These are phyloP conservation scores for Alternaria arbusti DNA, from an alignment of 2,329 filamentous ascomycete genomes.

Conservation along the genomic window DNA sequence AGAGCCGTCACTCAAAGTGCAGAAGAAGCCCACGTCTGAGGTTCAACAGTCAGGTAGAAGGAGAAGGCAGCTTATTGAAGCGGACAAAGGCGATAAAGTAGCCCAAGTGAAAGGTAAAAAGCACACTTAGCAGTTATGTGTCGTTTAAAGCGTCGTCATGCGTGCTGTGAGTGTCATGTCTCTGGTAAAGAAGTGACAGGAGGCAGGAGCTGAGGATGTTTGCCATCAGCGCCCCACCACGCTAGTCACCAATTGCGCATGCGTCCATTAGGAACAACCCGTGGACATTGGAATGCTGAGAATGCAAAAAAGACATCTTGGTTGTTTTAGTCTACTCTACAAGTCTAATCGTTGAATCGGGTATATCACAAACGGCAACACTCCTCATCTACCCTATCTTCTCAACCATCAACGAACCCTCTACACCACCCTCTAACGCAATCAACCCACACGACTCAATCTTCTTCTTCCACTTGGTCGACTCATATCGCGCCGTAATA, in stretches of 20 bases:
- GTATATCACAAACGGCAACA: not conserved
- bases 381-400: constrained; percentile 15
- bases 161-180: not conserved
- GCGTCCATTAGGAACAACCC: not conserved
- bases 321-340: not conserved
- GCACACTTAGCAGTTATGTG: too few relatives aligned
- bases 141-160: not conserved
- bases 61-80: not conserved
- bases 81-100: not conserved
- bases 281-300: not conserved
- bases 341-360: not conserved
- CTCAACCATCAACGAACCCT: constrained; percentile 30
- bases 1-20: not conserved
- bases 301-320: not conserved
- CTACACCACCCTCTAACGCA: constrained; percentile 28
- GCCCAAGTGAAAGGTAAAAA: accelerated
- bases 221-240: not conserved
- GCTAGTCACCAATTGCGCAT: not conserved
- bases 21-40: not conserved
- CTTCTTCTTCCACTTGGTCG: constrained; percentile 77
- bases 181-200: not conserved
- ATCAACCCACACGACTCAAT: constrained; percentile 63
- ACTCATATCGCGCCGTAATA: constrained; percentile 75
- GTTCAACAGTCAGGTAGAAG: not conserved
- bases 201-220: not conserved